These are phyloP conservation scores for Yamadazyma songkhlaensis DNA, from an alignment of 1,139 yeast genomes.

Conservation along the genomic window DNA sequence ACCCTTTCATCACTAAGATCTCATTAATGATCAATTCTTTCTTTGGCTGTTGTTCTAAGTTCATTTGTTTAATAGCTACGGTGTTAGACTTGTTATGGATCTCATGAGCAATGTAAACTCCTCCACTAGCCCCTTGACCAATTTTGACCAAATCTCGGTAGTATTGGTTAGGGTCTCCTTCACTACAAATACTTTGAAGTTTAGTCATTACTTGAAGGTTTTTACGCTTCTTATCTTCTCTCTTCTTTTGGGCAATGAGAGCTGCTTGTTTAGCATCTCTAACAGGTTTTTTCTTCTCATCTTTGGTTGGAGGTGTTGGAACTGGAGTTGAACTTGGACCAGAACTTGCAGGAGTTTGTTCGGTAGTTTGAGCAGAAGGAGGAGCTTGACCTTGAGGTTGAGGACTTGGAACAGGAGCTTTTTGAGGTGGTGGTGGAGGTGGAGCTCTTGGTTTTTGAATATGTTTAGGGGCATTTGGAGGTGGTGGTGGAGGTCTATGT, in stretches of 20 bases:
- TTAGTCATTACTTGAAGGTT: constrained; percentile 70
- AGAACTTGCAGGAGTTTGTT: constrained; percentile 4
- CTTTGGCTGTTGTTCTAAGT: constrained; percentile 88
- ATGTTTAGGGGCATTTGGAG: constrained; percentile 23
- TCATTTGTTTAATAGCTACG: constrained; percentile 97
- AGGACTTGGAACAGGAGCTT: neutral
- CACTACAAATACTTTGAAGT: constrained; percentile 74
- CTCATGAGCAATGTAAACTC: constrained; percentile 90
- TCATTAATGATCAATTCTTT: constrained; percentile 93
- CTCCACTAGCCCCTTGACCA: constrained; percentile 99
- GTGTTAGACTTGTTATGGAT: constrained; percentile 48
- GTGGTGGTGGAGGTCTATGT: constrained; percentile 37
- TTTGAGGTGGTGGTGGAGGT: constrained; percentile 24
- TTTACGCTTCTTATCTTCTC: constrained; percentile 69
- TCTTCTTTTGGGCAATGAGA: constrained; percentile 58
- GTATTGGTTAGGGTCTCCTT: constrained; percentile 78
- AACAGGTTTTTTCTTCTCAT: constrained; percentile 30
- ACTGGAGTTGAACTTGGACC: neutral
- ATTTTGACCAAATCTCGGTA: constrained; percentile 74
- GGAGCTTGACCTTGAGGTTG: neutral
- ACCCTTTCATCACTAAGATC: constrained; percentile 90
- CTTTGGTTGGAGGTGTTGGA: constrained; percentile 16
- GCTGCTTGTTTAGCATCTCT: constrained; percentile 59
- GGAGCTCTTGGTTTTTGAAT: constrained; percentile 12
- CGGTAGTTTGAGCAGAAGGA: neutral